phyloP scores from a whole-genome alignment of 805 yeast species.

The Alloascoidea hylecoeti region DNA sequence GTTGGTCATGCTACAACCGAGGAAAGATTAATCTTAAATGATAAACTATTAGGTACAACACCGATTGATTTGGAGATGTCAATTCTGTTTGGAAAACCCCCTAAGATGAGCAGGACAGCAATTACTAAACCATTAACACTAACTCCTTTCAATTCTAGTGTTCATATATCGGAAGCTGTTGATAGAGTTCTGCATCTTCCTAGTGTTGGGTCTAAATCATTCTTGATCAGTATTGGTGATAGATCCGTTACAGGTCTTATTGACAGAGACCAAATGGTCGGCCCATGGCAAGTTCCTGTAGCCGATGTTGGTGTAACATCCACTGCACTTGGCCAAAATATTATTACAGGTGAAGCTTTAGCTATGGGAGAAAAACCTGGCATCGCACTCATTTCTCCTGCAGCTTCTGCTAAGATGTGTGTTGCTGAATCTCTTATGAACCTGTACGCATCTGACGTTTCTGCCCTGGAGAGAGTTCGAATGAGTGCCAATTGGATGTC shows the following conservation, averaged over 20 bases:
- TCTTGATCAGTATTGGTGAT: constrained; percentile 96
- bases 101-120: constrained; percentile 79
- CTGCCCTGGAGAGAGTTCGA: constrained; percentile 59
- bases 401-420: constrained; percentile 88
- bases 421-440: constrained; percentile 92
- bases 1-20: constrained; percentile 91
- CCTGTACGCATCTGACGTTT: constrained; percentile 79
- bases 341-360: constrained; percentile 91
- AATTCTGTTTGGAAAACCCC: constrained; percentile 91
- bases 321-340: constrained; percentile 67
- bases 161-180: constrained; percentile 47
- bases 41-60: constrained; percentile 58
- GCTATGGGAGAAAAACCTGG: constrained; percentile 97
- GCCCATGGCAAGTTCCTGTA: constrained; percentile 99
- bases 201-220: constrained; percentile 87
- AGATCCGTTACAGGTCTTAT: constrained; percentile 94
- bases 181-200: constrained; percentile 80
- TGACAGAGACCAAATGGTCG: constrained; percentile 97
- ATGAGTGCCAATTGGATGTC: constrained; percentile 99
- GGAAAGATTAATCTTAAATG: constrained; percentile 69
- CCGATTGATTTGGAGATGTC: constrained; percentile 97
- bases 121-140: constrained; percentile 40
- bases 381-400: constrained; percentile 73
- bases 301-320: constrained; percentile 96
- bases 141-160: constrained; percentile 16